Percentiles rank a stretch among this genome's conserved stretches.
These are phyloP conservation scores for Chloris gayana DNA, from an alignment of 176 grass and related monocot species.

Conservation along the genomic window DNA sequence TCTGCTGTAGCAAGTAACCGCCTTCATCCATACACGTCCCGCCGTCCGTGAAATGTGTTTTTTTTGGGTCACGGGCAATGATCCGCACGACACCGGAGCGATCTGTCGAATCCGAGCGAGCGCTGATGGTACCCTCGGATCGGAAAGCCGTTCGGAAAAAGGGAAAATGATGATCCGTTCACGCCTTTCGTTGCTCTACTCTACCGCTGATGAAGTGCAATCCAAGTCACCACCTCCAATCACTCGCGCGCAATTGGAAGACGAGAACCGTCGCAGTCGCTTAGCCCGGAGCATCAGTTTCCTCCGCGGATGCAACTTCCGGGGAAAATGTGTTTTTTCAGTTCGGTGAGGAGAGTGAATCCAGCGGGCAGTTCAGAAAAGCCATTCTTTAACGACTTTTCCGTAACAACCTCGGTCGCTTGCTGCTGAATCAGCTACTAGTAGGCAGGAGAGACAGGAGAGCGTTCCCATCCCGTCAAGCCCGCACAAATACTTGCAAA, in stretches of 20 bases:
- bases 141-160: neutral
- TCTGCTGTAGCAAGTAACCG: neutral
- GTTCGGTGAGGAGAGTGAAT: neutral
- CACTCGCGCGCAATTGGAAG: neutral
- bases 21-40: neutral
- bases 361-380: neutral
- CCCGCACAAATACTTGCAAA: neutral
- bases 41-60: neutral
- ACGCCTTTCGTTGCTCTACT: neutral
- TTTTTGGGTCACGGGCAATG: neutral
- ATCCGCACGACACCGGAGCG: neutral
- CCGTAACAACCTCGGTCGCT: neutral
- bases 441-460: neutral
- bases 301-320: conserved; percentile 15
- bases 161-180: neutral
- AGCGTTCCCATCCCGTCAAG: neutral
- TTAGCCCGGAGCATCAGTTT: conserved; percentile 14
- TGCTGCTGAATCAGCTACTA: neutral
- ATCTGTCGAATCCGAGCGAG: neutral
- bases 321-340: neutral
- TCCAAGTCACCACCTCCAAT: neutral
- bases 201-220: conserved; percentile 4
- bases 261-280: neutral
- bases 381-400: neutral
- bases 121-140: neutral